Conservation (phyloP, 345 rosid genomes). For the Hevea brasiliensis region DNA sequence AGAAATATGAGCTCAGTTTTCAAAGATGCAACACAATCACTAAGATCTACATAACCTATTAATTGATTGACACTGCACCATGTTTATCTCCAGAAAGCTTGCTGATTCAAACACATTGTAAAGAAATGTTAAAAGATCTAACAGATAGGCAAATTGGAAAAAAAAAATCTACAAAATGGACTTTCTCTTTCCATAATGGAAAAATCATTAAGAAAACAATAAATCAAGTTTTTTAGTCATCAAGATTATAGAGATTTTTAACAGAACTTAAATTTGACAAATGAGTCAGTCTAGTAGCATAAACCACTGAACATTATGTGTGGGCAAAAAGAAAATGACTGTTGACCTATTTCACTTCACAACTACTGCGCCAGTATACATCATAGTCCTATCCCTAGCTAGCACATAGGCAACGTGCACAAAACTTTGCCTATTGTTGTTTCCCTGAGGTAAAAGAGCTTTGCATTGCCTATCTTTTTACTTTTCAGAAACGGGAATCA, state of each 20-base stretch:
- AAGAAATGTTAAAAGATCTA: neutral
- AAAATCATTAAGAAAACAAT: neutral
- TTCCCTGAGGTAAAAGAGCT: too few relatives aligned
- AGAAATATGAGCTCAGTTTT: slow-evolving; percentile 16
- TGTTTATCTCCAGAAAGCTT: neutral
- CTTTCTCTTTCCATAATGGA: neutral
- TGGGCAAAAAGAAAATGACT: neutral
- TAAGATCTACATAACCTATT: neutral
- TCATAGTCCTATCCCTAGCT: too few relatives aligned
- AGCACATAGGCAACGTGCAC: too few relatives aligned
- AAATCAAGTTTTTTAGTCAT: neutral
- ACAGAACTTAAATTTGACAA: neutral
- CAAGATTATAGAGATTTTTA: neutral
- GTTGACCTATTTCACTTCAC: too few relatives aligned
- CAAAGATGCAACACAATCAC: neutral
- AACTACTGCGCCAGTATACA: too few relatives aligned
- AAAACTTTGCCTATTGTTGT: too few relatives aligned
- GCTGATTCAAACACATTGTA: neutral
- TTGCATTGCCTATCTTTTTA: too few relatives aligned
- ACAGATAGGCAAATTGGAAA: neutral
- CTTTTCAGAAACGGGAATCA: too few relatives aligned
- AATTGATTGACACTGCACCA: neutral
- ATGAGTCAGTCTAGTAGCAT: neutral
- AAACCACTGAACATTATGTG: neutral
- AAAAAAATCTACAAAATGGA: neutral